phyloP scores from a whole-genome alignment of 225 moss, liverwort and hornwort genomes.

The Physcomitrium patens region DNA sequence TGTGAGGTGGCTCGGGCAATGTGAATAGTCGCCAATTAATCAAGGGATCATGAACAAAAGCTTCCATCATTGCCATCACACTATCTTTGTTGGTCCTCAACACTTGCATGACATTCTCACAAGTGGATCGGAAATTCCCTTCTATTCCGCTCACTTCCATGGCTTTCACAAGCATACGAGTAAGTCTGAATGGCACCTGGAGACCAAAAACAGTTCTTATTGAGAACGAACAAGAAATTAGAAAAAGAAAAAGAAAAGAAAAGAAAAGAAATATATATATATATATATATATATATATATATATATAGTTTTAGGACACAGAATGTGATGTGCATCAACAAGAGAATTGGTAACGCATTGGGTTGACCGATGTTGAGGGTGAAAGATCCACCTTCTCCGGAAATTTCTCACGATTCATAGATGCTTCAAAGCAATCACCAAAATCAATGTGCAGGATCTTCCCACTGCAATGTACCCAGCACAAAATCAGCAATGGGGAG shows the following conservation, averaged over 20 bases:
- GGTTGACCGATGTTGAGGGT: neutral
- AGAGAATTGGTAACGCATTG: constrained; percentile 8
- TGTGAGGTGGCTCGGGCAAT: constrained; percentile 77
- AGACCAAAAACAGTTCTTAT: constrained; percentile 13
- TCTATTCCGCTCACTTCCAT: constrained; percentile 99
- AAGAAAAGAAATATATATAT: too few relatives aligned
- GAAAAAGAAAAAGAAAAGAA: too few relatives aligned
- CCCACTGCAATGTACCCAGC: constrained; percentile 59
- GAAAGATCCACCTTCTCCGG: constrained; percentile 77
- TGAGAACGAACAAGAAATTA: constrained; percentile 28
- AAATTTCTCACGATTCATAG: constrained; percentile 99
- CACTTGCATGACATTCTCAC: constrained; percentile 98
- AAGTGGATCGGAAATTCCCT: constrained; percentile 96
- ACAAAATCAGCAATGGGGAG: constrained; percentile 4
- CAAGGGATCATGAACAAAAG: constrained; percentile 97
- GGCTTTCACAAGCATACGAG: constrained; percentile 99
- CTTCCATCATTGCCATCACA: constrained; percentile 99
- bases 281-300: too few relatives aligned
- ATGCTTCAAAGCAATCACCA: constrained; percentile 99
- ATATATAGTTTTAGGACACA: constrained; percentile 11
- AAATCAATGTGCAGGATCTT: constrained; percentile 99
- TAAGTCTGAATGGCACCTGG: constrained; percentile 95
- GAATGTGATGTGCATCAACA: neutral
- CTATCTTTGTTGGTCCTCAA: constrained; percentile 96
- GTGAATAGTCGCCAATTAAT: constrained; percentile 97